A percentile compares a stretch with the other conserved stretches of the same genome.
Conservation (phyloP, 768 basidiomycete species). For the Termitomyces sp. region DNA sequence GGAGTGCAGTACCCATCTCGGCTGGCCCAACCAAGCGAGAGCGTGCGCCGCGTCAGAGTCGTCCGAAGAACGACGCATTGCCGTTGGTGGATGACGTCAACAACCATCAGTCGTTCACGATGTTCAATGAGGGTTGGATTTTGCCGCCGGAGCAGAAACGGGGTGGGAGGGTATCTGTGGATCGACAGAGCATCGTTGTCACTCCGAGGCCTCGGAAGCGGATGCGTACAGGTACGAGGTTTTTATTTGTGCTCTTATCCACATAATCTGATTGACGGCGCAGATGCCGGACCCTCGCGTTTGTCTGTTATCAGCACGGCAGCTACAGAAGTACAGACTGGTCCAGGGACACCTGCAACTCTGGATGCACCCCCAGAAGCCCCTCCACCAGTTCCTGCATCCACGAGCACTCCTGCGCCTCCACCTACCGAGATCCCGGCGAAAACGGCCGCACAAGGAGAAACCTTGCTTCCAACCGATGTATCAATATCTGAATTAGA, state of each 20-base stretch:
- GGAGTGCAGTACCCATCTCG: conserved; percentile 37
- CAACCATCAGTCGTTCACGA: conserved; percentile 65
- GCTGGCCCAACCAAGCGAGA: conserved; percentile 22
- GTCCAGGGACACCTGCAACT: conserved; percentile 19
- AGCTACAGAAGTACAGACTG: conserved; percentile 42
- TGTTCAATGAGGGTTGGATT: conserved; percentile 90
- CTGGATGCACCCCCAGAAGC: conserved; percentile 16
- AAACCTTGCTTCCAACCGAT: neutral
- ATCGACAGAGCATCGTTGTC: conserved; percentile 33
- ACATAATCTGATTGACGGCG: neutral
- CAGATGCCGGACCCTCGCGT: conserved; percentile 38
- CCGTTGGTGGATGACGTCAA: conserved; percentile 71
- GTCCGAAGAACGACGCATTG: conserved; percentile 32
- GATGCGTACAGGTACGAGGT: conserved; percentile 37
- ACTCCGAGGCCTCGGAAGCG: conserved; percentile 54
- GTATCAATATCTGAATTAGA: neutral
- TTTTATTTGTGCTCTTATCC: conserved; percentile 12
- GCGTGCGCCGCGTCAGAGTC: conserved; percentile 10
- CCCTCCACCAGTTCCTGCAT: neutral
- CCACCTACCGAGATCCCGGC: neutral
- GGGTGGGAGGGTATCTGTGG: conserved; percentile 48
- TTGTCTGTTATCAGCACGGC: conserved; percentile 45
- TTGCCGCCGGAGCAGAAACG: conserved; percentile 71
- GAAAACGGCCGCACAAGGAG: neutral
- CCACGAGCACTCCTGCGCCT: neutral